Base-by-base conservation (phyloP, 345 rosid species). In the Litchi chinensis region DNA sequence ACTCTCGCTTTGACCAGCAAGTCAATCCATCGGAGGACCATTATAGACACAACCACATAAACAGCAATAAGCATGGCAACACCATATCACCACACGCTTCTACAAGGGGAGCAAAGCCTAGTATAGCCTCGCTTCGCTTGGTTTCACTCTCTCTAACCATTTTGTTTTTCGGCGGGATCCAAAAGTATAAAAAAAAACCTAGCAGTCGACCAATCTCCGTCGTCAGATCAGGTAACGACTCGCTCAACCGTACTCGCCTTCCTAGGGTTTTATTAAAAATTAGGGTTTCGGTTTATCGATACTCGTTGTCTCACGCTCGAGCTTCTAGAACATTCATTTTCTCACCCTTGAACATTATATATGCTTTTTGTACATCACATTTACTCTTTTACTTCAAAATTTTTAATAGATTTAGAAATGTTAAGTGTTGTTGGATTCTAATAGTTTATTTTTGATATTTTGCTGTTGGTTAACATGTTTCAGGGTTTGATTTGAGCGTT, bases 141-240 rank as follows among this genome's bases (percentile, higher is more conserved):
- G 5, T 21, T 21, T 12, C 70, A 26, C 59, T 8, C 26, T 50
- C 21, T 15, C 74, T 9, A 48, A 62, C 70, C 10, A 26, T 37
- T 40, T 64, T 26, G 28, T 15, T 52, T 75, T 78, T 71, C 76
- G 82, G 82, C 79, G 82, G 82, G 79, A 82, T 82, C 73, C 40
- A 6, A 2, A 43, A 44, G 22, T 79, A 66, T 71, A 69, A 79
- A 79, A 79, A 79, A 65, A 79, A 79, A 65, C 71, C 77, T 59
- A 44, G 57, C 43, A 46, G 70, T 67, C 54, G 71, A 50, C 18
- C 64, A 1, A 5, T 12, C 78, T 50, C 39, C 15, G 6, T 15
- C 46, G 56, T 22, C 16, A 67, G 71, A 52, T 71, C 77, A 72
- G 83, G 83, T 74, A 57, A 37, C 2, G 21, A 13, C 74, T 63